Base-by-base conservation (phyloP, 371 early-diverging fungal genomes). In the Mortierella sp. region DNA sequence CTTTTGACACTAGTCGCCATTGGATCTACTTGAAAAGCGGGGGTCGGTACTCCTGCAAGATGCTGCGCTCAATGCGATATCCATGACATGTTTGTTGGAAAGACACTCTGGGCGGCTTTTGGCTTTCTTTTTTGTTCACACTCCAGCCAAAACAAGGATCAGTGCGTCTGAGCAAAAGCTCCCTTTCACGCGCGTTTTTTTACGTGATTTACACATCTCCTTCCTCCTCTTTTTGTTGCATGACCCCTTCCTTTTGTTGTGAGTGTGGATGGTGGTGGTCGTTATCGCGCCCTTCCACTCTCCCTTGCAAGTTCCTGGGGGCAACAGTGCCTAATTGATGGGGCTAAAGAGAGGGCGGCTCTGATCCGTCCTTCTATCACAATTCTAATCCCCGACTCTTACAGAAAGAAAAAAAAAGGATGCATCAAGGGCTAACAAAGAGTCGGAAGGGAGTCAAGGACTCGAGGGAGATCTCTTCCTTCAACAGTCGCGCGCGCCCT, bases 311-410 rank as follows among this genome's bases (percentile, higher is more conserved):
- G 59, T 64, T 64, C 21, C 19, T 64, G 34, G 64, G 64, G 64
- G 5, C 14, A 31, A 64, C 37, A 19, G 21, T 8, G 4, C 10
- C 24, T 21, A 64, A 37, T 64, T 64, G 64, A 37, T 64, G 64
- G 64, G 64, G 64, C n/a, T 40, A 40, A 53, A 53, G 64, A 21
- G 34, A 61, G 5, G 61, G 34, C 61, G 61, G 61, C 34, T 61
- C 64, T 64, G 64, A 37, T 64, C 64, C 9, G 64, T 59, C 0
- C 48, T 46, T 37, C 24, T 37, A 64, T 37, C 64, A 8, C 2
- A 16, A 37, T 64, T 64, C 34, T 21, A 64, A 64, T 64, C 64
- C 64, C 64, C 64, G 64, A 34, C 64, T 37, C 37, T 21, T 37
- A 5, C 40, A 34, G 37, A 21, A 19, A 24, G 53, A 55, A 55